Percentiles rank a stretch among this genome's conserved stretches.
Conservation (phyloP, 2,329 filamentous ascomycete species). For the Seiridium unicorne region DNA sequence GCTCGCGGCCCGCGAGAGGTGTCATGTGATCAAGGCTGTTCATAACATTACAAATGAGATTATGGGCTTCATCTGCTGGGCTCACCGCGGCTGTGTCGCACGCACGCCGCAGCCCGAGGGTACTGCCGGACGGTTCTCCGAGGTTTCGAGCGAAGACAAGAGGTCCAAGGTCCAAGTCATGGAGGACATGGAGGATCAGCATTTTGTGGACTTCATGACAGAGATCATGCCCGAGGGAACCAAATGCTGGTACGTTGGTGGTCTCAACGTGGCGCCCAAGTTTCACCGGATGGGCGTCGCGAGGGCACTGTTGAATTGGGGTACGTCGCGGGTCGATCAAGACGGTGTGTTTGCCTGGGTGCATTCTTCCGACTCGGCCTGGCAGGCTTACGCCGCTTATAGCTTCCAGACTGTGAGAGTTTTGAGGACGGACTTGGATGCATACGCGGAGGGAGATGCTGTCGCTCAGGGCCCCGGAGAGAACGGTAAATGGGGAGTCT, state of each 20-base stretch:
- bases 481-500: slow-evolving; percentile 1
- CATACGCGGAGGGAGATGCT: neutral
- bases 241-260: neutral
- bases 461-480: neutral
- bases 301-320: neutral
- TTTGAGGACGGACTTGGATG: neutral
- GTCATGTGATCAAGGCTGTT: neutral
- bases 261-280: neutral
- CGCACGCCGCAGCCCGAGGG: neutral
- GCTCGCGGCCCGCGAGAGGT: neutral
- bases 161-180: neutral
- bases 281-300: slow-evolving; percentile 1
- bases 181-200: slow-evolving; percentile 3
- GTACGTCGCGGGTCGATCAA: neutral
- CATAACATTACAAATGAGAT: neutral
- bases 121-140: neutral
- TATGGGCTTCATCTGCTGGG: slow-evolving; percentile 1
- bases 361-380: slow-evolving; percentile 1
- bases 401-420: neutral
- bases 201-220: slow-evolving; percentile 1
- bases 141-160: neutral
- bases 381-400: slow-evolving; percentile 1
- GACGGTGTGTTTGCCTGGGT: slow-evolving; percentile 3
- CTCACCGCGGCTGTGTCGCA: neutral
- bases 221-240: slow-evolving; percentile 1